These are phyloP conservation scores for Colletotrichum sp. DNA, from an alignment of 2,329 filamentous ascomycete genomes.

Conservation along the genomic window DNA sequence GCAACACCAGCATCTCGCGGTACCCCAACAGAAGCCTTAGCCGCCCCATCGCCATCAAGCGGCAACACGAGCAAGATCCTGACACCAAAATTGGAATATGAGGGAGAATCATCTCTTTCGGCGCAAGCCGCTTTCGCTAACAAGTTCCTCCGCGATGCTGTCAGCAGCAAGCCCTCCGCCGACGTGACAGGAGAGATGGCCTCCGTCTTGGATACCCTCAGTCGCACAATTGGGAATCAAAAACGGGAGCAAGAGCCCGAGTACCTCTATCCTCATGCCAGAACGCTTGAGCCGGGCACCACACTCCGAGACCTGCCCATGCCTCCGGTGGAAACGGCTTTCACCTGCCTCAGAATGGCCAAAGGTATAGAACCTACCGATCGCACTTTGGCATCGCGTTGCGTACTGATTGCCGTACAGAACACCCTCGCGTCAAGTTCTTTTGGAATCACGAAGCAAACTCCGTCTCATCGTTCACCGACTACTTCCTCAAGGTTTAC, in stretches of 20 bases:
- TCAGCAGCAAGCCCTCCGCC: slow-evolving; percentile 17
- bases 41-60: neutral
- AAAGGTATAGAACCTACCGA: neutral
- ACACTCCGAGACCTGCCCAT: slow-evolving; percentile 12
- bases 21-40: neutral
- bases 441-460: slow-evolving; percentile 6
- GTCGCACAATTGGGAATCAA: slow-evolving; percentile 18
- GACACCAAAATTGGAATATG: slow-evolving; percentile 17
- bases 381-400: too few species aligned
- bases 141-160: slow-evolving; percentile 21
- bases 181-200: slow-evolving; percentile 25
- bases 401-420: neutral
- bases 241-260: neutral
- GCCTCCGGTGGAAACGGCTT: slow-evolving; percentile 18
- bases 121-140: slow-evolving; percentile 26
- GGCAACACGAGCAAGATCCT: neutral
- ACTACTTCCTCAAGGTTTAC: slow-evolving; percentile 25
- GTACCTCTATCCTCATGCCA: neutral
- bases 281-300: neutral
- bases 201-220: slow-evolving; percentile 18
- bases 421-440: neutral
- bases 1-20: slow-evolving; percentile 5
- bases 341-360: slow-evolving; percentile 15
- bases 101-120: slow-evolving; percentile 23
- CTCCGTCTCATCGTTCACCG: slow-evolving; percentile 16